These are phyloP conservation scores for Nepenthes mirabilis DNA, from an alignment of 148 eudicot genomes.

Conservation along the genomic window DNA sequence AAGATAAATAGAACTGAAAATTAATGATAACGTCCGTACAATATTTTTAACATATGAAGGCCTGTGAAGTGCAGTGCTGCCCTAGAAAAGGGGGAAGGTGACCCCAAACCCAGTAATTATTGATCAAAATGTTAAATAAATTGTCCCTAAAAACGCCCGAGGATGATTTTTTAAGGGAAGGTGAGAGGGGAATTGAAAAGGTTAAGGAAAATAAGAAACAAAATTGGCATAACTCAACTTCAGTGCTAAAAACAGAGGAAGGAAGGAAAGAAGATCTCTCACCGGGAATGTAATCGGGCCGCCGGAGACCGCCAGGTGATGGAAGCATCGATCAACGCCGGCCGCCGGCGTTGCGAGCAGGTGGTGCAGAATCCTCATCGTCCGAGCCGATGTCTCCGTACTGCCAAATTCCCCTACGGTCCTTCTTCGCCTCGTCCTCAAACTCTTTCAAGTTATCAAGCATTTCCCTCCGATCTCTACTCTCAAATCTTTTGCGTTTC, in stretches of 20 bases:
- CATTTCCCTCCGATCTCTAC: constrained; percentile 35
- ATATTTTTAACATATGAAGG: neutral
- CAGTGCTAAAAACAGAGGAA: too few relatives aligned
- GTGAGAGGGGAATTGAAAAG: neutral
- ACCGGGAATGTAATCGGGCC: neutral
- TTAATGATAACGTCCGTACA: too few relatives aligned
- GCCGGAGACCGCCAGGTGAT: neutral
- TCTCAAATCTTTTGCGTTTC: constrained; percentile 54
- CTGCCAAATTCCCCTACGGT: constrained; percentile 74
- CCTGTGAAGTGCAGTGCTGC: neutral
- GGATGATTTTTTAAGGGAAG: too few relatives aligned
- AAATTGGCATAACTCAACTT: constrained; percentile 12
- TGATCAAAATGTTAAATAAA: too few relatives aligned
- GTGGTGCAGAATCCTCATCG: constrained; percentile 63
- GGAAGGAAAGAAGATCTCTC: neutral
- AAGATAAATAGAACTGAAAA: too few relatives aligned
- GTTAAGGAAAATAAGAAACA: constrained; percentile 6
- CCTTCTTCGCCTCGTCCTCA: constrained; percentile 54
- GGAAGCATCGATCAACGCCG: constrained; percentile 29
- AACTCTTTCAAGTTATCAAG: constrained; percentile 58
- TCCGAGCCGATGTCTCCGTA: constrained; percentile 78
- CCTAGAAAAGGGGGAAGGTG: neutral
- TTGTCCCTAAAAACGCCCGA: too few relatives aligned
- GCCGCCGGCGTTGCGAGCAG: constrained; percentile 55
- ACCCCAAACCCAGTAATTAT: too few relatives aligned